Base-by-base conservation (phyloP, 805 yeast species). In the Saccharomyces mikatae region DNA sequence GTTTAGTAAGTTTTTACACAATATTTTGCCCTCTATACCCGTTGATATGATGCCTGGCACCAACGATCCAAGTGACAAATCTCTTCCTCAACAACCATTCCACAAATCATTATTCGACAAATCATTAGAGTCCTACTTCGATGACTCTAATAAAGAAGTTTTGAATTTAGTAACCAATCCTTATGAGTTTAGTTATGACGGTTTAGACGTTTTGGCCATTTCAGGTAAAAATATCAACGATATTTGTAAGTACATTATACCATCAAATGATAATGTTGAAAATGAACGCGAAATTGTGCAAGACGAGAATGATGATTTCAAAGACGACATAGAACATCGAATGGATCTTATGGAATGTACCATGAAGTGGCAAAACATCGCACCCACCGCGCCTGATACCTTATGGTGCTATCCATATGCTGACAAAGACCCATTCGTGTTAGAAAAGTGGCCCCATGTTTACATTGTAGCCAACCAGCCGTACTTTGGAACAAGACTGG, bases 301-400 rank as follows among this genome's bases (percentile, higher is more conserved):
- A 9, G 54, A 65, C 5, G 64, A 63, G 21, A 61, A 63, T 17
- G 47, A 62, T 44, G 54, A 54, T n/a, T 36, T 36, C 4, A 36
- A 36, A 31, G 62, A 62, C 30, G 56, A 60, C 13, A 50, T 69
- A 60, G 56, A 63, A 55, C 60, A 67, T 61, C 70, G 86, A 54
- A 60, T 80, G 17, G 76, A 78, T 22, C 71, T 85, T 62, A 76
- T 92, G 73, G 87, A 84, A 60, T 76, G 82, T 14, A 86, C 88
- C 0, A 65, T 94, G 41, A 71, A 74, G 48, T 91, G 97, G 96
- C 92, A 90, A 63, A 89, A 89, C 64, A 75, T 88, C 26, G 83
- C 88, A 0, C 99, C 99, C 2, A 90, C 97, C 0, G 96, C 97
- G 0, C 99, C 99, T 0, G 98, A 94, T 64, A 94, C 99, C 0